Conservation (phyloP, 192 early-diverging fungal species). For the Coemansia furcata region DNA sequence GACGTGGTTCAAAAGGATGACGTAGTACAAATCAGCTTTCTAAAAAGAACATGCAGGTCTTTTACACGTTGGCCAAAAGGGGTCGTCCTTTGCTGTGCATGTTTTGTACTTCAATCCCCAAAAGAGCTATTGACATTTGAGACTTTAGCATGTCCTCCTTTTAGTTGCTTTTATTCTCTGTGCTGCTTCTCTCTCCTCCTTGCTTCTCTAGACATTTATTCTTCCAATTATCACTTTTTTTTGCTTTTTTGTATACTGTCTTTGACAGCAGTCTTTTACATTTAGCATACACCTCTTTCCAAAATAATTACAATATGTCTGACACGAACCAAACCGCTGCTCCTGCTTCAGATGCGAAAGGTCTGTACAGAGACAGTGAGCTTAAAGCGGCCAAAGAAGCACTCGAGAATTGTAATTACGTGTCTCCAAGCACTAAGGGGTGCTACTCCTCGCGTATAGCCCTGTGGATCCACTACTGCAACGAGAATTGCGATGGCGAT, state of each 20-base stretch:
- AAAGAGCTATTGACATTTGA: no score
- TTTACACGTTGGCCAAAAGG: no score
- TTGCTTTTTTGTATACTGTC: background rate
- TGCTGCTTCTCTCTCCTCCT: background rate
- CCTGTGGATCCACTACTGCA: conserved; percentile 49
- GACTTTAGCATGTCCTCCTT: no score
- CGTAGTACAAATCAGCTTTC: no score
- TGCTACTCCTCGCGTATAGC: conserved; percentile 53
- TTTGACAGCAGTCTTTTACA: background rate
- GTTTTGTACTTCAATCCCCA: no score
- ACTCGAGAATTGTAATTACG: conserved; percentile 31
- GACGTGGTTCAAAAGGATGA: no score
- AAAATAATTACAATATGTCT: no score
- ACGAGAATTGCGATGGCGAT: conserved; percentile 23
- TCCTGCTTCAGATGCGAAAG: background rate
- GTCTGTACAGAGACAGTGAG: conserved; percentile 6
- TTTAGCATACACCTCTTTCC: no score
- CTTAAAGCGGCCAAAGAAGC: conserved; percentile 39
- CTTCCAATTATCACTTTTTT: background rate
- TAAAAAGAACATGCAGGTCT: no score
- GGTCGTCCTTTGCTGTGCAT: no score
- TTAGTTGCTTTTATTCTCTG: background rate
- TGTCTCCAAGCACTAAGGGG: conserved; percentile 37
- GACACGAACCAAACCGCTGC: background rate
- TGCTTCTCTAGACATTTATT: background rate